These are phyloP conservation scores for Aureobasidium namibiae DNA, from an alignment of 2,329 filamentous ascomycete genomes.

Conservation along the genomic window DNA sequence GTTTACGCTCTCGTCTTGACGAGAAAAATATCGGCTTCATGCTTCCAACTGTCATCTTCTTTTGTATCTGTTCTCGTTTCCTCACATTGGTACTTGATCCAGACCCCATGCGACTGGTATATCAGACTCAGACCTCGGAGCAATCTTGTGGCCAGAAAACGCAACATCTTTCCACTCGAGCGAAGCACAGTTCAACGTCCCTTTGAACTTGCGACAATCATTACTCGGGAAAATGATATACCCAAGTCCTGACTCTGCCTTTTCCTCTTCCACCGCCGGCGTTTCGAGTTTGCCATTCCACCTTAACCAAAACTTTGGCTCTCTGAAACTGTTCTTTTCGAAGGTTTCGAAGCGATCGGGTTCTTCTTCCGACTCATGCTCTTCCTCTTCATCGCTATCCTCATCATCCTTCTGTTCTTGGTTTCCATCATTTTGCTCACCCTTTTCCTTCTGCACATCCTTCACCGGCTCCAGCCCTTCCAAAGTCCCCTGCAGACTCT, in stretches of 20 bases:
- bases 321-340: conserved; percentile 9
- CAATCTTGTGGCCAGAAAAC: conserved; percentile 14
- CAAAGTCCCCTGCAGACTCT: background rate
- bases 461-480: background rate
- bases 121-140: background rate
- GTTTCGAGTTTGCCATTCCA: background rate
- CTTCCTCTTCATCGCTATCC: background rate
- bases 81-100: background rate
- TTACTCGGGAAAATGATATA: conserved; percentile 2
- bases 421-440: no score
- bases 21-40: background rate
- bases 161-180: conserved; percentile 1
- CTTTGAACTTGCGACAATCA: conserved; percentile 1
- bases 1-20: background rate
- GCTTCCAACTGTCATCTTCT: no score
- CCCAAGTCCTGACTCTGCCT: background rate
- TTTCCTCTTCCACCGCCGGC: background rate
- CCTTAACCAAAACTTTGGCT: conserved; percentile 3
- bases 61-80: background rate
- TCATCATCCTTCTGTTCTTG: background rate
- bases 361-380: background rate
- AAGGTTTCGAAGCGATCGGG: background rate
- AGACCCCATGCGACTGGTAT: background rate
- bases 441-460: background rate
- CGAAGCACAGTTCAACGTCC: background rate